These are phyloP conservation scores for Coriaria nepalensis DNA, from an alignment of 306 rosid species.

Conservation along the genomic window DNA sequence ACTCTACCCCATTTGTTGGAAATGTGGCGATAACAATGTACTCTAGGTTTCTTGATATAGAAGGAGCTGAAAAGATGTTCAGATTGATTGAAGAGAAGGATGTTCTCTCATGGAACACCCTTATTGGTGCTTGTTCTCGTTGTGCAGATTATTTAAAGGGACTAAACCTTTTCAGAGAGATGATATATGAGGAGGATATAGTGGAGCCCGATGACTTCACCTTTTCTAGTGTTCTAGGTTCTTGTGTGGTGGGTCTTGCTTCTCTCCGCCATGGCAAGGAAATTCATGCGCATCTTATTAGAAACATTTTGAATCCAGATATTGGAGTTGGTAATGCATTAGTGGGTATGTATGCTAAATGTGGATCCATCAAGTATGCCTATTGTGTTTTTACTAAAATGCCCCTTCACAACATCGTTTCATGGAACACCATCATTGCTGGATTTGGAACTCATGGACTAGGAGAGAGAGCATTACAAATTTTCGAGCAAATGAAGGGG, in stretches of 20 bases:
- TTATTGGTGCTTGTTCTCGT: conserved; percentile 21
- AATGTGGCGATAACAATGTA: conserved; percentile 27
- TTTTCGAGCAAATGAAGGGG: conserved; percentile 25
- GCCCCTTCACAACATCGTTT: conserved; percentile 15
- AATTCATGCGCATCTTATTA: conserved; percentile 24
- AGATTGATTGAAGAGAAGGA: conserved; percentile 24
- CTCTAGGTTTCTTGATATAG: conserved; percentile 14
- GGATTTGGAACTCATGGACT: conserved; percentile 34
- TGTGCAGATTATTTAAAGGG: conserved; percentile 17
- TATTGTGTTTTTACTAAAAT: conserved; percentile 19
- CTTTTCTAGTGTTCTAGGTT: conserved; percentile 21
- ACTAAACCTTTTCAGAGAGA: conserved; percentile 18
- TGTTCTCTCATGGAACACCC: conserved; percentile 30
- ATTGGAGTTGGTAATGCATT: conserved; percentile 30
- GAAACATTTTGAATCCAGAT: conserved; percentile 16
- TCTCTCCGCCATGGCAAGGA: conserved; percentile 26
- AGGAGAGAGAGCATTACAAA: conserved; percentile 21
- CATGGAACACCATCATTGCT: conserved; percentile 34
- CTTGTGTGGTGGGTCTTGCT: conserved; percentile 20
- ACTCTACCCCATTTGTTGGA: conserved; percentile 21
- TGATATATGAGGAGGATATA: conserved; percentile 9
- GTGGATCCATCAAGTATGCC: conserved; percentile 28
- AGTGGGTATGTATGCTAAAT: conserved; percentile 27
- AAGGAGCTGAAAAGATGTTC: conserved; percentile 27
- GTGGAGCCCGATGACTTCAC: conserved; percentile 26